Base-by-base conservation (phyloP, 805 yeast species). In the Myxozyma melibiosi region DNA sequence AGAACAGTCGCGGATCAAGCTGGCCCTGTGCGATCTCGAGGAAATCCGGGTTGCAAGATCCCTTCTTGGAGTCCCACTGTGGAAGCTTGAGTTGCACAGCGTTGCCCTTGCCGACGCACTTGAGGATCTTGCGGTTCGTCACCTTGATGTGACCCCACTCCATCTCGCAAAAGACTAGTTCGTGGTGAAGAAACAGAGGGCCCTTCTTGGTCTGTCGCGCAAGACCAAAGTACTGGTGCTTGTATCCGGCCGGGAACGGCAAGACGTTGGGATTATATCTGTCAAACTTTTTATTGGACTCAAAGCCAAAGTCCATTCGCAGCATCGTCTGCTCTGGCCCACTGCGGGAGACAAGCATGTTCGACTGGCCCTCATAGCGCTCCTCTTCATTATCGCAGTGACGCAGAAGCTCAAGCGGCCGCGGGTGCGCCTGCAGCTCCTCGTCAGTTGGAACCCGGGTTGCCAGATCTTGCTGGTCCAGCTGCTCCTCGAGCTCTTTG, bases 1-100 rank as follows among this genome's bases (percentile, higher is more conserved):
- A 48, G 25, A 59, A 59, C 6, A 56, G n/a, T 13, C 63, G 54
- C 4, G 62, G 59, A 38, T 59, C 63, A n/a, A 31, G 47, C 24
- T 41, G 62, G 2, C 61, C 61, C 31, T 57, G 61, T 27, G 30
- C 43, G 25, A 48, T 7, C 16, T 11, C 33, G 31, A 54, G 38
- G n/a, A 24, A 58, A 4, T 24, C 41, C n/a, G 46, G 22, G 0
- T 13, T n/a, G 43, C 58, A 57, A 6, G 25, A 16, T 14, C 49
- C 58, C 13, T 35, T 3, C 11, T 53, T 40, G 8, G 51, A 28
- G 9, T 20, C 27, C 42, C 47, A 55, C 11, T 43, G 55, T 3
- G 55, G 48, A 22, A 53, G 30, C 14, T 43, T 30, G 18, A 51
- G 45, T 4, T 22, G 8, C 9, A 42, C 11, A 22, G 28, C n/a